These are phyloP conservation scores for Dactylellina haptotyla DNA, from an alignment of 2,329 filamentous ascomycete genomes.

Conservation along the genomic window DNA sequence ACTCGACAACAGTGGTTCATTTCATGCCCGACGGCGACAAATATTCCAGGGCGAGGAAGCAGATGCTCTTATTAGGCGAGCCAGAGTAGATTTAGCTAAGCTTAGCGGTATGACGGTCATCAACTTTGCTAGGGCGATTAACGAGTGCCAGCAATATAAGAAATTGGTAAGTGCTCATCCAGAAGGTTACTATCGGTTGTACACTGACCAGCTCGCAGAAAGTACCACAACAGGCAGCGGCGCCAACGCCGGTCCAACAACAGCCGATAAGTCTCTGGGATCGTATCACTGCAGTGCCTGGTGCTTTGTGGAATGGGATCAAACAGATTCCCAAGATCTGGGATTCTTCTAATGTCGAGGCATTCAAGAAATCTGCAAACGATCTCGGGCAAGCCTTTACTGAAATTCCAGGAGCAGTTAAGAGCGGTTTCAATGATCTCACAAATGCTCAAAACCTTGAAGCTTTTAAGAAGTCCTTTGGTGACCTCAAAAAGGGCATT, in stretches of 20 bases:
- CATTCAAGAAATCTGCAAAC: conserved; percentile 17
- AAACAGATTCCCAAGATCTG: conserved; percentile 11
- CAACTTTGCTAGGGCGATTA: not conserved
- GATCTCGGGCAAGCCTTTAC: conserved; percentile 11
- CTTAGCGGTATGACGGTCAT: not conserved
- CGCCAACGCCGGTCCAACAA: not conserved
- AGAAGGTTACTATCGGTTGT: not conserved
- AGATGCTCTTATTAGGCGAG: not conserved
- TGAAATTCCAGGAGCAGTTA: conserved; percentile 11
- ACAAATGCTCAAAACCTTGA: conserved; percentile 2
- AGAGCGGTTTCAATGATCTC: not conserved
- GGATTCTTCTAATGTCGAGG: conserved; percentile 3
- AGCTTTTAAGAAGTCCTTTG: conserved; percentile 24
- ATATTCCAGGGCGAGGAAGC: not conserved
- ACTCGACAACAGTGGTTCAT: not conserved
- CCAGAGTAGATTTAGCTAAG: not conserved
- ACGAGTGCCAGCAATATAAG: not conserved
- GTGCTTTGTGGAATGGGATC: not conserved
- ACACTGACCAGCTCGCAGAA: not conserved
- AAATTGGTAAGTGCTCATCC: not conserved
- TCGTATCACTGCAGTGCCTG: not conserved
- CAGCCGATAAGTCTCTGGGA: not conserved
- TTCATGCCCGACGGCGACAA: not conserved
- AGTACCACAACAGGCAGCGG: not conserved
- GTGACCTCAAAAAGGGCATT: conserved; percentile 13